Conservation (phyloP, 495 filamentous ascomycete genomes). For the Cairneyella variabilis region DNA sequence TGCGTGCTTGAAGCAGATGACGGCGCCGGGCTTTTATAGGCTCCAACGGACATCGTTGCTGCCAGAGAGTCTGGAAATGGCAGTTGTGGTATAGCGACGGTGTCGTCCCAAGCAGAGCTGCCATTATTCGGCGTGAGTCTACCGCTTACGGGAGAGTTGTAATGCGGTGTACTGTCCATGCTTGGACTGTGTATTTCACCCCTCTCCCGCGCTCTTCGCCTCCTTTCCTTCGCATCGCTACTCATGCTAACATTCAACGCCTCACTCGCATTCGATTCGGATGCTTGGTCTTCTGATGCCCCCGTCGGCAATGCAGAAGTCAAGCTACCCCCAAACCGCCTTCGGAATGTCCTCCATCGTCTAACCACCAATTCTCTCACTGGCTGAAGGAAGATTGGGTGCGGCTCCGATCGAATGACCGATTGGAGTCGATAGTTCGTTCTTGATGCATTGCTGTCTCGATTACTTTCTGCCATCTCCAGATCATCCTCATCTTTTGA, state of each 20-base stretch:
- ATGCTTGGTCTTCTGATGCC: background rate
- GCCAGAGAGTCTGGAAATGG: background rate
- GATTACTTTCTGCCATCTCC: background rate
- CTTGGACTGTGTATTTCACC: constrained; percentile 22
- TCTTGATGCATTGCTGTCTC: background rate
- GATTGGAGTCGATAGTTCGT: constrained; percentile 15
- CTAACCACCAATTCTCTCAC: constrained; percentile 25
- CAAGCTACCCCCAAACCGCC: constrained; percentile 15
- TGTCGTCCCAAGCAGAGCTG: too few relatives aligned
- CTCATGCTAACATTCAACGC: constrained; percentile 5
- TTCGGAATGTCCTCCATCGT: constrained; percentile 20
- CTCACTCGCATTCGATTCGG: constrained; percentile 6
- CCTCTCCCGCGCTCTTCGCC: constrained; percentile 18
- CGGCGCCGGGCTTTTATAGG: background rate
- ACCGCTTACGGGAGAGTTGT: constrained; percentile 15
- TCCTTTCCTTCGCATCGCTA: constrained; percentile 14
- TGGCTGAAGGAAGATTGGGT: constrained; percentile 26
- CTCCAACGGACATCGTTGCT: background rate
- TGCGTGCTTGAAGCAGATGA: too few relatives aligned
- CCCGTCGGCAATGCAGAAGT: constrained; percentile 5
- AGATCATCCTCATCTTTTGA: background rate
- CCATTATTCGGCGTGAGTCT: background rate
- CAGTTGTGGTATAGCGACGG: too few relatives aligned
- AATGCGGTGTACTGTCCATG: constrained; percentile 14
- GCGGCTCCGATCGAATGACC: constrained; percentile 22